Evolutionary conservation across 2,329 filamentous ascomycete genomes (phyloP).

Genomic region (Alternaria sp.): DNA sequence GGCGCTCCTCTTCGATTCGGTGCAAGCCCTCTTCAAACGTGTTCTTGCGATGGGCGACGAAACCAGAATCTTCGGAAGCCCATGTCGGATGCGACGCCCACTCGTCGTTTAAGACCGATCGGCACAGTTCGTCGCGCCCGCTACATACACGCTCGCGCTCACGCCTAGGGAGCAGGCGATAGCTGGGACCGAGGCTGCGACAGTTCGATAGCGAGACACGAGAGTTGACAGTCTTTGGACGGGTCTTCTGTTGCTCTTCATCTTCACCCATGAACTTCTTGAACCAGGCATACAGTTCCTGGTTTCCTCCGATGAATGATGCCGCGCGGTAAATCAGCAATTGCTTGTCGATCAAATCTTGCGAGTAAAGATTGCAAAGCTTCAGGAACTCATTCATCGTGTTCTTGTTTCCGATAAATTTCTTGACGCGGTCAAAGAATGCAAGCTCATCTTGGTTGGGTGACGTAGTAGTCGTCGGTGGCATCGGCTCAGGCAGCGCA

Average conservation of each 20-base stretch:
- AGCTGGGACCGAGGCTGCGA: constrained; percentile 93
- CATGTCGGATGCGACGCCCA: constrained; percentile 99
- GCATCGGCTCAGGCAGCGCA: constrained; percentile 84
- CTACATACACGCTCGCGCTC: constrained; percentile 92
- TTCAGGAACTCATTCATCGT: constrained; percentile 97
- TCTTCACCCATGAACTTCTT: constrained; percentile 83
- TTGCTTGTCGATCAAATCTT: constrained; percentile 88
- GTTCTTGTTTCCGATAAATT: constrained; percentile 91
- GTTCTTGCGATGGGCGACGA: constrained; percentile 97
- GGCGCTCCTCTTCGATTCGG: constrained; percentile 95
- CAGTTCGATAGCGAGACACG: constrained; percentile 95
- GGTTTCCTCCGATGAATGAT: constrained; percentile 86
- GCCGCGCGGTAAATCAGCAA: constrained; percentile 84
- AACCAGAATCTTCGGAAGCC: constrained; percentile 97
- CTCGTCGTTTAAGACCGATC: constrained; percentile 92
- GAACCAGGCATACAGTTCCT: constrained; percentile 89
- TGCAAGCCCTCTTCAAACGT: constrained; percentile 93
- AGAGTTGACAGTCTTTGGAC: constrained; percentile 75
- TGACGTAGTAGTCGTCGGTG: constrained; percentile 76
- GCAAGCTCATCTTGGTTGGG: constrained; percentile 85
- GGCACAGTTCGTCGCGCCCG: constrained; percentile 93
- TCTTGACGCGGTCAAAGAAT: constrained; percentile 97
- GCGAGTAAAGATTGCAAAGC: constrained; percentile 92
- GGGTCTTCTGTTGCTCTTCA: constrained; percentile 59
- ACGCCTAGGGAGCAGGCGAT: constrained; percentile 87